These are phyloP conservation scores for Friedmanniomyces endolithicus DNA, from an alignment of 495 filamentous ascomycete species.

Conservation along the genomic window DNA sequence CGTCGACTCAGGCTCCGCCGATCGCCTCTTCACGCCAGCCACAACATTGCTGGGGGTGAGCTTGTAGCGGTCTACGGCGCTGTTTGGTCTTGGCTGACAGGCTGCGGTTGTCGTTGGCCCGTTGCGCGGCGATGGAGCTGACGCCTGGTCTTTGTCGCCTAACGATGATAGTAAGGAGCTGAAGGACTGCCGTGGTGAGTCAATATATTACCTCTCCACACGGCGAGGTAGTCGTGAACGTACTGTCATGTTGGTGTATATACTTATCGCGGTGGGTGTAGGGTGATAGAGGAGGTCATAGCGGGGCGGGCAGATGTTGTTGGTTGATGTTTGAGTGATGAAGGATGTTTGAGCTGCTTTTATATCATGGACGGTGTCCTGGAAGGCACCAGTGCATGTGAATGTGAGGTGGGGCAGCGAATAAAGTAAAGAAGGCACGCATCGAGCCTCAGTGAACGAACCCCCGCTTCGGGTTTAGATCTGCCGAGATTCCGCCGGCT, in stretches of 20 bases:
- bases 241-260: neutral
- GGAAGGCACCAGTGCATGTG: no score
- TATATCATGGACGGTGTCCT: no score
- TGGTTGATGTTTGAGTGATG: neutral
- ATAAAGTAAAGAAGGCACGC: no score
- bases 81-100: neutral
- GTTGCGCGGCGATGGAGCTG: conserved; percentile 24
- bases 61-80: conserved; percentile 11
- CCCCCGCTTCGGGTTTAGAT: no score
- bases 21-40: conserved; percentile 25
- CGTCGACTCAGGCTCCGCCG: conserved; percentile 22
- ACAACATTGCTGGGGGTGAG: conserved; percentile 10
- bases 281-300: neutral
- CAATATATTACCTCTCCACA: neutral
- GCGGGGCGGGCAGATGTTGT: neutral
- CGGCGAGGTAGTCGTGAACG: neutral
- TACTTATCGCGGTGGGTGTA: neutral
- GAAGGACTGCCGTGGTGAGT: conserved; percentile 35
- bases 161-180: conserved; percentile 47
- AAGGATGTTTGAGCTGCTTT: no score
- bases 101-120: neutral
- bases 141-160: conserved; percentile 31
- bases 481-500: no score
- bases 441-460: no score
- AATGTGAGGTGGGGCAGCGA: no score